Evolutionary conservation across 257 asterid species (phyloP), one percentile per base, ranked within the genome.

Genomic region (Ocimum tenuiflorum): DNA sequence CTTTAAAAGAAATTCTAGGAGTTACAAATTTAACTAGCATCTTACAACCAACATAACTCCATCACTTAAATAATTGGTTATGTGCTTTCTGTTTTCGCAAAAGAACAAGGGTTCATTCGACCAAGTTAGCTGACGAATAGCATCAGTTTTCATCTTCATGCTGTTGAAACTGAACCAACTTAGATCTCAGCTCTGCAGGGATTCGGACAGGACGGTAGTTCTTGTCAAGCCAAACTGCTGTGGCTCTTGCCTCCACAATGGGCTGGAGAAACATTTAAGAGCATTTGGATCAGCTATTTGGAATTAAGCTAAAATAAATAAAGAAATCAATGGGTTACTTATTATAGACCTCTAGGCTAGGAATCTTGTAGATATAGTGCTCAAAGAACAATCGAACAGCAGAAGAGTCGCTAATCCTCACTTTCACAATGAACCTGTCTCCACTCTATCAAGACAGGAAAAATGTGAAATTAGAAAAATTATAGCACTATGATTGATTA

Each of bases 161-260:
- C 24, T 82, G 79, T 60, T 86, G 75, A 75, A 86, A 89, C 65
- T 79, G 84, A 69, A 78, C 79, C 20, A 88, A 23, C 76, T 86
- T 94, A 18, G 95, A 80, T 72, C 78, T 82, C 64, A 83, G 62
- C 3, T 83, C 88, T 8, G 88, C 15, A 29, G 97, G 99, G 35
- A 94, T 82, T 7, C 96, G 95, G 23, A 86, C 74, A 10, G 99
- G 96, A 10, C 91, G 89, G 48, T 86, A 94, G 78, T 78, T 88
- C 77, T 85, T 90, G 74, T 88, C 89, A 57, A 90, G 96, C 91
- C 94, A 94, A 57, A 78, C 96, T 53, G 89, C 94, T 12, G 87
- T 88, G 20, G 82, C 95, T 65, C 49, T 86, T 24, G 99, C 99
- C 85, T 90, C 97, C 68, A 88, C 35, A 20, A 94, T 64, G 1